Evolutionary conservation across 495 filamentous ascomycete genomes (phyloP).

Genomic region (Cercophora newfieldiana): DNA sequence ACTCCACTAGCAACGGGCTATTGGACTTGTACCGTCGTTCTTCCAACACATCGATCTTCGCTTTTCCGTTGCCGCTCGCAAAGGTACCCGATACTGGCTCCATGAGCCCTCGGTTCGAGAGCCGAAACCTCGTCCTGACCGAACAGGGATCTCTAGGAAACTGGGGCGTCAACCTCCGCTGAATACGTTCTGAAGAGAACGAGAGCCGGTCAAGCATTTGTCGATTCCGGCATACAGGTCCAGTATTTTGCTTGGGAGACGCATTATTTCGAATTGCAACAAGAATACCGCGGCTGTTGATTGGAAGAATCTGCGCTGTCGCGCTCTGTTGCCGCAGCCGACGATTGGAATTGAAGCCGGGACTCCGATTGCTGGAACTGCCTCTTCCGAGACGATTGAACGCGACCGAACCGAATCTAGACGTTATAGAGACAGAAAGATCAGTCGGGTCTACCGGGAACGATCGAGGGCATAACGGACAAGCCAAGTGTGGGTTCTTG

Average conservation of each 20-base stretch:
- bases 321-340: too few species aligned
- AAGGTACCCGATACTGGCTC: not conserved
- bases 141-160: constrained; percentile 8
- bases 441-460: too few species aligned
- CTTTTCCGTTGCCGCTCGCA: not conserved
- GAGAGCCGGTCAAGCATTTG: not conserved
- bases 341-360: not conserved
- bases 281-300: too few species aligned
- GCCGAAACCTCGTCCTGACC: constrained; percentile 3
- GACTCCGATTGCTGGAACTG: not conserved
- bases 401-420: not conserved
- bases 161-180: not conserved
- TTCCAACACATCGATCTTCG: not conserved
- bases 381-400: not conserved
- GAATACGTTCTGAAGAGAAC: not conserved
- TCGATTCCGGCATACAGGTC: too few species aligned
- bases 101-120: constrained; percentile 8
- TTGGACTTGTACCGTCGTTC: not conserved
- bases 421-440: not conserved
- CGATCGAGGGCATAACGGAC: not conserved
- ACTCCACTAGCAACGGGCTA: not conserved
- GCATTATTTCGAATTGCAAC: too few species aligned
- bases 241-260: too few species aligned
- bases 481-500: not conserved
- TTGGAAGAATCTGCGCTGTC: too few species aligned